phyloP scores from a whole-genome alignment of 306 rosid species.

The Inga leiocalycina region DNA sequence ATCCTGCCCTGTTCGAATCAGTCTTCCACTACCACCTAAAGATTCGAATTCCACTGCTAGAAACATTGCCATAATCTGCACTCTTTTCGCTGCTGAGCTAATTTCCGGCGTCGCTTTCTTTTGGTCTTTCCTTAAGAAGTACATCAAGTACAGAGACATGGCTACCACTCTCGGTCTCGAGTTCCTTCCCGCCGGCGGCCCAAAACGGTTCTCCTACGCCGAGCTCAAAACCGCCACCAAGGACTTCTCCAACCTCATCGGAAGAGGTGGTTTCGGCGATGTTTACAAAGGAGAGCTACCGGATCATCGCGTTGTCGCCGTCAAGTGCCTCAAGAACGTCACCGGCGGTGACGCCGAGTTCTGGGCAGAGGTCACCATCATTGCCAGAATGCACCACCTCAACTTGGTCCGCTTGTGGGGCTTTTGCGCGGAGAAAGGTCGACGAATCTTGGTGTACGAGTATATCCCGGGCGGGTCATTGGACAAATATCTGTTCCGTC shows the following conservation, averaged over 20 bases:
- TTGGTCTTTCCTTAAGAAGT: constrained; percentile 81
- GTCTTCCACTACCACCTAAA: constrained; percentile 66
- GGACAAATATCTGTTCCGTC: constrained; percentile 61
- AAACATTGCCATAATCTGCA: constrained; percentile 65
- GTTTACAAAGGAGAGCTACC: constrained; percentile 76
- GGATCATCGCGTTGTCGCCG: constrained; percentile 84
- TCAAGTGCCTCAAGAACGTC: constrained; percentile 75
- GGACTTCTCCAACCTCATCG: constrained; percentile 69
- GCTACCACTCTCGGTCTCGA: constrained; percentile 89
- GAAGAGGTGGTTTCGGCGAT: constrained; percentile 88
- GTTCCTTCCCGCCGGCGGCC: constrained; percentile 92
- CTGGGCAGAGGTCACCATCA: constrained; percentile 91
- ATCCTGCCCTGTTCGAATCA: constrained; percentile 72
- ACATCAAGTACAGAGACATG: constrained; percentile 88
- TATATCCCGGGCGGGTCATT: constrained; percentile 75
- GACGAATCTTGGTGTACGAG: constrained; percentile 82
- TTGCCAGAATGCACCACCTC: constrained; percentile 95
- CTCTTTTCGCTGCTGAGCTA: constrained; percentile 74
- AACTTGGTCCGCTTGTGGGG: constrained; percentile 94
- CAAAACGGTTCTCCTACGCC: constrained; percentile 66
- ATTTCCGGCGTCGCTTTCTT: constrained; percentile 75
- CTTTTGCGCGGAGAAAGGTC: constrained; percentile 85
- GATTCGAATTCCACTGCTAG: constrained; percentile 65
- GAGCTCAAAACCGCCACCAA: constrained; percentile 87
- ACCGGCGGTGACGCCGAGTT: constrained; percentile 81